phyloP scores from a whole-genome alignment of 2,329 filamentous ascomycete species.

The Byssoonygena ceratinophila region DNA sequence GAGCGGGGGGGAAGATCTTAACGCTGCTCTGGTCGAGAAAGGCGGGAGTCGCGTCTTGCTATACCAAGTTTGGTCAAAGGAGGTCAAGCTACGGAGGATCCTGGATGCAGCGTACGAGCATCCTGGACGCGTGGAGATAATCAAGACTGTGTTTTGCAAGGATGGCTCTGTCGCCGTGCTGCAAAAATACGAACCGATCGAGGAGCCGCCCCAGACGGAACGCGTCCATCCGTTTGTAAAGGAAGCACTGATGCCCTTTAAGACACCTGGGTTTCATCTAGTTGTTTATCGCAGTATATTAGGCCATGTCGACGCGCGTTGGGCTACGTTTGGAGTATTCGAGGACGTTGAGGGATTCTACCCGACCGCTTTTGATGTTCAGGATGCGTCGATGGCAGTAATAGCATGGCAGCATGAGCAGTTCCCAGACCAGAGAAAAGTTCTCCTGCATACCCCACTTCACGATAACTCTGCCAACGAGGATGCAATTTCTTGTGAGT shows the following conservation, averaged over 20 bases:
- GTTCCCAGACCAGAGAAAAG: neutral
- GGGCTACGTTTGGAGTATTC: slow-evolving; percentile 12
- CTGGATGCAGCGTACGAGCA: slow-evolving; percentile 21
- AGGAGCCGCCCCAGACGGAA: slow-evolving; percentile 14
- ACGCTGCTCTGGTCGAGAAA: slow-evolving; percentile 25
- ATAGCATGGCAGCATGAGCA: slow-evolving; percentile 16
- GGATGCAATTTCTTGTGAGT: slow-evolving; percentile 5
- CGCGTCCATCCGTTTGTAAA: slow-evolving; percentile 25
- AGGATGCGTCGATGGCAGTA: neutral
- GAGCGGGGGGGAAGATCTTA: slow-evolving; percentile 10
- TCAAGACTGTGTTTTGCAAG: slow-evolving; percentile 24
- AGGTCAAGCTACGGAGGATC: slow-evolving; percentile 15
- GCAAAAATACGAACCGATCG: slow-evolving; percentile 24
- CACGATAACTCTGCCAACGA: neutral
- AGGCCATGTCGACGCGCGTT: neutral
- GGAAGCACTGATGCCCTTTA: slow-evolving; percentile 22
- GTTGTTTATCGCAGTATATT: slow-evolving; percentile 20
- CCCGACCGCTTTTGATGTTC: slow-evolving; percentile 13
- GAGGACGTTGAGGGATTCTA: slow-evolving; percentile 1
- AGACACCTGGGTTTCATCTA: slow-evolving; percentile 22
- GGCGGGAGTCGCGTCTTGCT: slow-evolving; percentile 24
- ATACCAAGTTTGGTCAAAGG: slow-evolving; percentile 19
- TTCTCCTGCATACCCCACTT: slow-evolving; percentile 4
- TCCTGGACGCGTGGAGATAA: slow-evolving; percentile 24
- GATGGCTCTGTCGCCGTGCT: slow-evolving; percentile 24